phyloP scores from a whole-genome alignment of 805 yeast species.

The Candida schatavii region DNA sequence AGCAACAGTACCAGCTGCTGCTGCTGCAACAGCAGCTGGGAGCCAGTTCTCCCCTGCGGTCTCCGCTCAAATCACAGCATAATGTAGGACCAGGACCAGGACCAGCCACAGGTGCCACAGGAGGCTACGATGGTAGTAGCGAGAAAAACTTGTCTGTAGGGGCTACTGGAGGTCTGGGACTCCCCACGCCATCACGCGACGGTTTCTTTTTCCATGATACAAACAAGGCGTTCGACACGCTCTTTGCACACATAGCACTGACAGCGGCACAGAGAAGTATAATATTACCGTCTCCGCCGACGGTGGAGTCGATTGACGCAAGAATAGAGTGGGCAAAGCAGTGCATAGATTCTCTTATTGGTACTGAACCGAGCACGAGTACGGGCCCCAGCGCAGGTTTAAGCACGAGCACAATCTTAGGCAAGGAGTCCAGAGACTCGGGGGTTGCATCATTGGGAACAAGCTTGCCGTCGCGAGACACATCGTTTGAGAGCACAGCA shows the following conservation, averaged over 20 bases:
- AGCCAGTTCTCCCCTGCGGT: conserved; percentile 8
- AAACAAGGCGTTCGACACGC: conserved; percentile 35
- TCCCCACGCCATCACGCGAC: conserved; percentile 1
- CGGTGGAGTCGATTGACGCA: conserved; percentile 17
- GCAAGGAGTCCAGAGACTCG: conserved; percentile 10
- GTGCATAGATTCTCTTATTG: conserved; percentile 34
- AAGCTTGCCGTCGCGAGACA: conserved; percentile 3
- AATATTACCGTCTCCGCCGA: conserved; percentile 32
- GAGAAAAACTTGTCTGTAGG: too few species aligned
- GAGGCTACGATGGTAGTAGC: too few species aligned
- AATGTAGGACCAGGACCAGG: too few species aligned
- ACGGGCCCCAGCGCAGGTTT: conserved; percentile 7
- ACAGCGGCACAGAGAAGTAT: conserved; percentile 43
- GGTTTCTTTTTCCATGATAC: neutral
- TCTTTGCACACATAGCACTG: conserved; percentile 47
- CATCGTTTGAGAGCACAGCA: conserved; percentile 20
- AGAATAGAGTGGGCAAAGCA: conserved; percentile 35
- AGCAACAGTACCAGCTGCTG: too few species aligned
- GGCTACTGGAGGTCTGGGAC: neutral
- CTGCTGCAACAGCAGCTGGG: conserved; percentile 2
- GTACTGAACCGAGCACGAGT: conserved; percentile 1
- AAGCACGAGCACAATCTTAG: conserved; percentile 5
- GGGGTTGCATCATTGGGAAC: conserved; percentile 10
- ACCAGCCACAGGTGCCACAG: too few species aligned
- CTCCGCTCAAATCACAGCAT: conserved; percentile 7